A percentile compares a stretch with the other conserved stretches of the same genome.
These are phyloP conservation scores for Daldinia eschscholtzii DNA, from an alignment of 2,329 filamentous ascomycete genomes.

Conservation along the genomic window DNA sequence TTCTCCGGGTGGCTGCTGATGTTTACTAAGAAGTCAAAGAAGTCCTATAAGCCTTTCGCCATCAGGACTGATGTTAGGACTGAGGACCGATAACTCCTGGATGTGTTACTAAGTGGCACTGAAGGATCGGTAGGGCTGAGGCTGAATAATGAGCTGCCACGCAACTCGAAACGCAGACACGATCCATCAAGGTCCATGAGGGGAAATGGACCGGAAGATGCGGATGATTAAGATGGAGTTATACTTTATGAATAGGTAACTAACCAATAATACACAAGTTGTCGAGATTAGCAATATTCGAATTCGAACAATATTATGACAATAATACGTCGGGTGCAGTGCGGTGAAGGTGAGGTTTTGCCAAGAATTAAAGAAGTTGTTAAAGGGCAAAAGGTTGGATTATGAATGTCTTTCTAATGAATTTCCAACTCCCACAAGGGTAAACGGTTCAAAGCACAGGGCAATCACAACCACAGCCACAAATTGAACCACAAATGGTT, in stretches of 20 bases:
- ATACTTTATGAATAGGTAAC: background rate
- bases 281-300: background rate
- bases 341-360: conserved; percentile 1
- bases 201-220: conserved; percentile 3
- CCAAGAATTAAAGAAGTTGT: conserved; percentile 6
- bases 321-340: background rate
- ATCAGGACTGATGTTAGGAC: background rate
- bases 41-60: conserved; percentile 14
- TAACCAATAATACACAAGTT: background rate
- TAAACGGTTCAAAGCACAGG: conserved; percentile 1
- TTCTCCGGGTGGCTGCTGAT: conserved; percentile 18
- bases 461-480: background rate
- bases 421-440: background rate
- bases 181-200: conserved; percentile 10
- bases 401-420: background rate
- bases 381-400: conserved; percentile 4
- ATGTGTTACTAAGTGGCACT: conserved; percentile 20
- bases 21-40: conserved; percentile 9
- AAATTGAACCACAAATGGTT: too few relatives aligned
- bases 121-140: conserved; percentile 42
- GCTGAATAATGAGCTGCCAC: conserved; percentile 24
- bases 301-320: background rate
- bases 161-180: background rate
- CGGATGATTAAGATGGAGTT: background rate
- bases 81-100: background rate